These are phyloP conservation scores for Exsudoporus frostii DNA, from an alignment of 768 basidiomycete species.

Conservation along the genomic window DNA sequence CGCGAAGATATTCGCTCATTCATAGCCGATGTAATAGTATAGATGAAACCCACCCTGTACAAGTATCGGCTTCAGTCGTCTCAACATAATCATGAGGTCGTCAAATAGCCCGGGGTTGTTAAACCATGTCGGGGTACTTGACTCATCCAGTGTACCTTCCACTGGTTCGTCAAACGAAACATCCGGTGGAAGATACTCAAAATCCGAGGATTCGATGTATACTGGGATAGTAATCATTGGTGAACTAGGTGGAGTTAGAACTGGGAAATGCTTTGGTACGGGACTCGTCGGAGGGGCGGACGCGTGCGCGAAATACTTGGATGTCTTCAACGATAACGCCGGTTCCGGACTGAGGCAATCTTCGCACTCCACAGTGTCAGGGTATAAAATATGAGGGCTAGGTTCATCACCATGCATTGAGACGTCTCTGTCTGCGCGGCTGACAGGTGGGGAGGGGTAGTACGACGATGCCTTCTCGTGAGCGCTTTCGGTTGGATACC, in stretches of 20 bases:
- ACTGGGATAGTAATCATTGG: slow-evolving; percentile 4
- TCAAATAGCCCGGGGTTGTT: slow-evolving; percentile 5
- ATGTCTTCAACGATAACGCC: slow-evolving; percentile 2
- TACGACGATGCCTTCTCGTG: neutral
- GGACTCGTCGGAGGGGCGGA: neutral
- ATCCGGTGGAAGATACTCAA: neutral
- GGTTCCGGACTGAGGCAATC: neutral
- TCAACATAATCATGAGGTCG: slow-evolving; percentile 28
- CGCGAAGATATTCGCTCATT: neutral
- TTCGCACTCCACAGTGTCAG: neutral
- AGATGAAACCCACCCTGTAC: slow-evolving; percentile 22
- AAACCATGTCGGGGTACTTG: neutral
- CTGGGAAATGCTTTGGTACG: neutral
- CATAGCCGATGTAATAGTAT: neutral
- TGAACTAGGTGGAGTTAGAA: neutral
- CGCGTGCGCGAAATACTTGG: slow-evolving; percentile 18
- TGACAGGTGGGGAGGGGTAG: slow-evolving; percentile 8
- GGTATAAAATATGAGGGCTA: neutral
- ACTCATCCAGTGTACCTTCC: neutral
- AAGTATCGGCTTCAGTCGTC: slow-evolving; percentile 30
- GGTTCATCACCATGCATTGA: neutral
- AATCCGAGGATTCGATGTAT: slow-evolving; percentile 4
- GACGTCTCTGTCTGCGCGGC: neutral
- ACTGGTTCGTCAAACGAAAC: neutral
- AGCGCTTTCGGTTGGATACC: neutral